A percentile compares a stretch with the other conserved stretches of the same genome.
These are phyloP conservation scores for Gleditsia sinensis DNA, from an alignment of 306 rosid genomes.

Conservation along the genomic window DNA sequence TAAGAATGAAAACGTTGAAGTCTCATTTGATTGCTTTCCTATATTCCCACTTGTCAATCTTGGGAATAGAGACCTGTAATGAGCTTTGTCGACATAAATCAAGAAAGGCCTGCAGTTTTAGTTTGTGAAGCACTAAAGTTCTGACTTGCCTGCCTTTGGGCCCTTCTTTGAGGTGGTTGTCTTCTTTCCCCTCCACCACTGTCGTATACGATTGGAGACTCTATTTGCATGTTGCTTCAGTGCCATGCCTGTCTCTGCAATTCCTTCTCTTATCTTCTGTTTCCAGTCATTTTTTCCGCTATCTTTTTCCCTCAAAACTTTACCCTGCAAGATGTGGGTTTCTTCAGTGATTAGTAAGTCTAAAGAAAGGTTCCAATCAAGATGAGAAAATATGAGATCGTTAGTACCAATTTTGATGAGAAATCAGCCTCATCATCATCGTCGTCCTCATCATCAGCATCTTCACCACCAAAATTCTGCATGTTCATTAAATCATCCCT, in stretches of 20 bases:
- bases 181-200: constrained; percentile 67
- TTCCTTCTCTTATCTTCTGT: constrained; percentile 52
- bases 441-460: constrained; percentile 52
- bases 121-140: too few relatives aligned
- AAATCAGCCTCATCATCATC: constrained; percentile 48
- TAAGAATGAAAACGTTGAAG: constrained; percentile 12
- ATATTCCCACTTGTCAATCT: constrained; percentile 22
- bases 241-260: constrained; percentile 52
- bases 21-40: constrained; percentile 28
- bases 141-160: constrained; percentile 55
- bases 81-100: neutral
- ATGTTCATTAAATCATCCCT: too few relatives aligned
- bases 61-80: neutral
- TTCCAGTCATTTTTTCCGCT: constrained; percentile 59
- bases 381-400: constrained; percentile 6
- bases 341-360: neutral
- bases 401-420: constrained; percentile 73
- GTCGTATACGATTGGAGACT: constrained; percentile 52
- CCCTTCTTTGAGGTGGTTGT: constrained; percentile 51
- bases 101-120: neutral
- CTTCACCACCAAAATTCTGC: constrained; percentile 63
- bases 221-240: constrained; percentile 72
- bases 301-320: constrained; percentile 62
- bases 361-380: constrained; percentile 4
- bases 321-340: constrained; percentile 52